A percentile compares a stretch with the other conserved stretches of the same genome.
Evolutionary conservation across 1,139 yeast genomes (phyloP).

Genomic region (Pichia sp.): DNA sequence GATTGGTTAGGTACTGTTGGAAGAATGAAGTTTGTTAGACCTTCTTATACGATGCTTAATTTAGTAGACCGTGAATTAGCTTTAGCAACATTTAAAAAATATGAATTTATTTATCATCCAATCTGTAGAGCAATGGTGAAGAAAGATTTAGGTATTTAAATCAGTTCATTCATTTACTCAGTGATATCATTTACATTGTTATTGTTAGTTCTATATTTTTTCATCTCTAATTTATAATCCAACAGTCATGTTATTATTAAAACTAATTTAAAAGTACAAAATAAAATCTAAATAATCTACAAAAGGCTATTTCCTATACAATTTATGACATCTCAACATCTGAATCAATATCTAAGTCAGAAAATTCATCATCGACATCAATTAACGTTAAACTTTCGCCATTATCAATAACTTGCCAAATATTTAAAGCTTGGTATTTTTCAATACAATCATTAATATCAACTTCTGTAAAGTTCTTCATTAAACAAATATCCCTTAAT

Average conservation of each 20-base stretch:
- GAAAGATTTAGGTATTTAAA: constrained; percentile 44
- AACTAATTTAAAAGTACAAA: not conserved
- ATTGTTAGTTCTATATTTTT: not conserved
- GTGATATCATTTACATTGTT: not conserved
- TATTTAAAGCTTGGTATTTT: constrained; percentile 65
- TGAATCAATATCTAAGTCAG: constrained; percentile 14
- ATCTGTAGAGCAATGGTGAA: constrained; percentile 74
- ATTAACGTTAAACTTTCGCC: constrained; percentile 46
- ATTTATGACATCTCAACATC: not conserved
- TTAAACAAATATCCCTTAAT: constrained; percentile 63
- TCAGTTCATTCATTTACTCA: not conserved
- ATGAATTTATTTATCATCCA: constrained; percentile 67
- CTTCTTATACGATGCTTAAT: constrained; percentile 65
- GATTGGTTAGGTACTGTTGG: constrained; percentile 89
- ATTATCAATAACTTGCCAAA: constrained; percentile 72
- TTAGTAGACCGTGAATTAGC: constrained; percentile 64
- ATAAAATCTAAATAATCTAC: not conserved
- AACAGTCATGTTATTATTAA: not conserved
- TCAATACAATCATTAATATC: constrained; percentile 70
- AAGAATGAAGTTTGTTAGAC: constrained; percentile 91
- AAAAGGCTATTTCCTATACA: not conserved
- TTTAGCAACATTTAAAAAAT: constrained; percentile 51
- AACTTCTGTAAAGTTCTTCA: constrained; percentile 77
- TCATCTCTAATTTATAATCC: not conserved
- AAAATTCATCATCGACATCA: constrained; percentile 15